These are phyloP conservation scores for Leucosporidium yakuticum DNA, from an alignment of 768 basidiomycete genomes.

Conservation along the genomic window DNA sequence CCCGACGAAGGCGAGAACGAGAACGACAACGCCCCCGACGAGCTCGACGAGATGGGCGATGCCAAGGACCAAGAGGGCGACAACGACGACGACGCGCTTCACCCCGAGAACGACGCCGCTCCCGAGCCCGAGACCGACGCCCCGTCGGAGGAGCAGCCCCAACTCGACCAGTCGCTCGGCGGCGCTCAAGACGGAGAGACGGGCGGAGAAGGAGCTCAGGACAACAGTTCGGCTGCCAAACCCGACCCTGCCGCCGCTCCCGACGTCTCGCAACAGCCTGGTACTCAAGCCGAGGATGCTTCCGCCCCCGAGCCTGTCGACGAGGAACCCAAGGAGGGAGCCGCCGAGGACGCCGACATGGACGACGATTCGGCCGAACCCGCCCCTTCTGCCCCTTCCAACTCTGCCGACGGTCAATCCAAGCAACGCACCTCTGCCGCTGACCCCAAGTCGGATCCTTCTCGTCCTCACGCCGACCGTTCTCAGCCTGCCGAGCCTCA, in stretches of 20 bases:
- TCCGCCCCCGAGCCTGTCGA: background rate
- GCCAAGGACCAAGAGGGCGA: constrained; percentile 41
- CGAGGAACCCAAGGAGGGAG: background rate
- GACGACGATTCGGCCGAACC: constrained; percentile 7
- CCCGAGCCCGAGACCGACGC: constrained; percentile 81
- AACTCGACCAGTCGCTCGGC: constrained; percentile 29
- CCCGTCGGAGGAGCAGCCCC: constrained; percentile 51
- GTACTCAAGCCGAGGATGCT: constrained; percentile 6
- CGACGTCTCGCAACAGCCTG: constrained; percentile 17
- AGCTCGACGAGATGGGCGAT: constrained; percentile 47
- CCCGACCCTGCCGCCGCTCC: constrained; percentile 12
- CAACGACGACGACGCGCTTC: constrained; percentile 59
- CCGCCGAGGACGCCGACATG: constrained; percentile 6
- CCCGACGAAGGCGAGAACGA: constrained; percentile 45
- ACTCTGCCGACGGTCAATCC: constrained; percentile 22
- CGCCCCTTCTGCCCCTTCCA: constrained; percentile 12
- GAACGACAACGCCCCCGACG: constrained; percentile 40
- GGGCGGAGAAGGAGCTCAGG: constrained; percentile 33
- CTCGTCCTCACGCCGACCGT: constrained; percentile 9
- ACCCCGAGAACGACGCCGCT: constrained; percentile 68
- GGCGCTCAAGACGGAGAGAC: constrained; percentile 31
- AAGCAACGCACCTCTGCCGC: constrained; percentile 22
- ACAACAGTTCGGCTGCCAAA: constrained; percentile 15
- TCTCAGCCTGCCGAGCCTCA: constrained; percentile 23
- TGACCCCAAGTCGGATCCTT: constrained; percentile 28